Conservation (phyloP, 2,329 filamentous ascomycete species). For the Lasiodiplodia sp. region DNA sequence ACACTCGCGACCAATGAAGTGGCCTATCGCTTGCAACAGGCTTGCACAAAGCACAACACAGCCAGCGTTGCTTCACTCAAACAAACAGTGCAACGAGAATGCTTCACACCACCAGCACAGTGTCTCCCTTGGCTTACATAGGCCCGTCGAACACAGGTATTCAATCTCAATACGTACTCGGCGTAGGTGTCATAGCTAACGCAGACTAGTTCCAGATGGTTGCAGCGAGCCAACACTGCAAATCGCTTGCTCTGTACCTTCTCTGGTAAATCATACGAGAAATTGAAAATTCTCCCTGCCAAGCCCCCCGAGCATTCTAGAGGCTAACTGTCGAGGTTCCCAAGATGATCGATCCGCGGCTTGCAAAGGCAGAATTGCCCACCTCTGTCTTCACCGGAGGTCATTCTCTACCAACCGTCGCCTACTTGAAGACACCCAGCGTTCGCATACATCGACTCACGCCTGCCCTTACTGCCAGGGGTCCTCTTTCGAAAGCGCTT, state of each 20-base stretch:
- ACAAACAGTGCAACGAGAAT: neutral
- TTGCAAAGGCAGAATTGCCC: too few species aligned
- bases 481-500: too few species aligned
- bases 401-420: too few species aligned
- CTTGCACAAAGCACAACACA: neutral
- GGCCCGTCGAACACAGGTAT: neutral
- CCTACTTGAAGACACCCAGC: too few species aligned
- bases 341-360: neutral
- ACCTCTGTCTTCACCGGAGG: too few species aligned
- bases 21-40: neutral
- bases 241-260: neutral
- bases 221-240: neutral
- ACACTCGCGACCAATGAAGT: neutral
- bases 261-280: neutral
- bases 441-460: too few species aligned
- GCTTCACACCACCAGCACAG: neutral
- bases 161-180: neutral
- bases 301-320: neutral
- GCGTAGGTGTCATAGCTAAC: neutral
- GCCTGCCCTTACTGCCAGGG: too few species aligned
- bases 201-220: neutral
- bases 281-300: neutral
- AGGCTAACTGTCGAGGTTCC: too few species aligned
- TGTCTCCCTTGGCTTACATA: neutral
- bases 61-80: neutral